Conservation (phyloP, 805 yeast species). For the Cyberlindnera suaveolens region DNA sequence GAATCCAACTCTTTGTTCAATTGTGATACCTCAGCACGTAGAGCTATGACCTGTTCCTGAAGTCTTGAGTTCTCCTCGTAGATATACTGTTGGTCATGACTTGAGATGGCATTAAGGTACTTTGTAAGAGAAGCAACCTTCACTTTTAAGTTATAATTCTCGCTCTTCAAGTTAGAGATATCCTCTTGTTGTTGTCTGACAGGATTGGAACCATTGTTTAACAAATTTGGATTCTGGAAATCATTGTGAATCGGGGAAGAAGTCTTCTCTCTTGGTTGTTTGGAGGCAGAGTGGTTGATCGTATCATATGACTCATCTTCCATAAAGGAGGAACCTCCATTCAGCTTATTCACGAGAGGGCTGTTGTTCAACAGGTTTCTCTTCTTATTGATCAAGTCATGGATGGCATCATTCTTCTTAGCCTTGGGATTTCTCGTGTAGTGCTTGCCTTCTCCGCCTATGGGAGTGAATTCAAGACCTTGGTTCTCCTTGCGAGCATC, state of each 20-base stretch:
- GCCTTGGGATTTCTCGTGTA: neutral
- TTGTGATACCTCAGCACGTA: slow-evolving; percentile 17
- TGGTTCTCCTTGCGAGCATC: neutral
- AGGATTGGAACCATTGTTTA: slow-evolving; percentile 25
- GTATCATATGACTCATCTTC: slow-evolving; percentile 21
- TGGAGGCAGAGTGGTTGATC: slow-evolving; percentile 11
- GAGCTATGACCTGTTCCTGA: slow-evolving; percentile 19
- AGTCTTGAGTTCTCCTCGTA: slow-evolving; percentile 32
- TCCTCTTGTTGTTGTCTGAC: slow-evolving; percentile 26
- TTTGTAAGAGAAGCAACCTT: slow-evolving; percentile 36
- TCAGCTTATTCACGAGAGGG: slow-evolving; percentile 16
- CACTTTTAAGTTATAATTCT: slow-evolving; percentile 38
- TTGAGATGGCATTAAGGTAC: slow-evolving; percentile 32
- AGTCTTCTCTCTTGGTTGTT: slow-evolving; percentile 1
- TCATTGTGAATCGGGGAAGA: slow-evolving; percentile 16
- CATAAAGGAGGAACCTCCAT: slow-evolving; percentile 24
- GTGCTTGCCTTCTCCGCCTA: slow-evolving; percentile 1
- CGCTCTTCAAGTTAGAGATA: slow-evolving; percentile 30
- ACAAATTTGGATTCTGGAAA: slow-evolving; percentile 10
- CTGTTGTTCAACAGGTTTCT: slow-evolving; percentile 14
- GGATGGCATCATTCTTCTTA: slow-evolving; percentile 3
- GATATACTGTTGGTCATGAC: slow-evolving; percentile 32
- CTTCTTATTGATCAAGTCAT: slow-evolving; percentile 5
- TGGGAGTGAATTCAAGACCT: slow-evolving; percentile 1
- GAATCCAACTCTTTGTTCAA: slow-evolving; percentile 18